Evolutionary conservation across 495 filamentous ascomycete genomes (phyloP).

Genomic region (Extremus antarcticus): DNA sequence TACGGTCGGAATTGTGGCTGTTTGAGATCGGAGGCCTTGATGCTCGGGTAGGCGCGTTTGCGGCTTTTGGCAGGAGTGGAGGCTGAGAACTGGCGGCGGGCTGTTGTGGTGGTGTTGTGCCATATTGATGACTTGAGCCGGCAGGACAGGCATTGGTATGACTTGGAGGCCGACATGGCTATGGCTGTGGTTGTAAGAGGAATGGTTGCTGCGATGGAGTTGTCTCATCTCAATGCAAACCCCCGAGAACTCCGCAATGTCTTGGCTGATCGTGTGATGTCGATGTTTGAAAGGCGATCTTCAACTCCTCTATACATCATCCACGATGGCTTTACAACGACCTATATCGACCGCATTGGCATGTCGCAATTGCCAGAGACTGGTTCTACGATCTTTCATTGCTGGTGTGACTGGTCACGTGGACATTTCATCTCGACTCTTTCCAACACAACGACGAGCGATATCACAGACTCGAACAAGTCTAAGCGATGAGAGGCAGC

Average conservation of each 20-base stretch:
- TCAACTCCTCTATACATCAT: background rate
- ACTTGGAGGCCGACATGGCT: slow-evolving; percentile 7
- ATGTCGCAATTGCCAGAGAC: slow-evolving; percentile 5
- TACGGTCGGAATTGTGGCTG: slow-evolving; percentile 47
- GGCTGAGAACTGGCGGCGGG: slow-evolving; percentile 16
- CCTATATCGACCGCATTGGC: background rate
- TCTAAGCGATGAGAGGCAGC: slow-evolving; percentile 1
- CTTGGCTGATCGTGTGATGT: background rate
- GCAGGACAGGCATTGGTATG: slow-evolving; percentile 18
- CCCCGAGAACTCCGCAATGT: background rate
- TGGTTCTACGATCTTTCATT: slow-evolving; percentile 15
- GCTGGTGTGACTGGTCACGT: background rate
- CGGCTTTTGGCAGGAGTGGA: slow-evolving; percentile 11
- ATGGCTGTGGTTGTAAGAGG: background rate
- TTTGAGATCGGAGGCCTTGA: slow-evolving; percentile 3
- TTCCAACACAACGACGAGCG: background rate
- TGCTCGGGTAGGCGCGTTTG: slow-evolving; percentile 28
- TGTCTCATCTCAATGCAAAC: background rate
- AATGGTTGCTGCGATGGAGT: background rate
- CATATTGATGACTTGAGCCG: slow-evolving; percentile 6
- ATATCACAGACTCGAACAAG: background rate
- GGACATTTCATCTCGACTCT: background rate
- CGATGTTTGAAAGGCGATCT: background rate
- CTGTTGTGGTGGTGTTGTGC: background rate
- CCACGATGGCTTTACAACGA: background rate